phyloP scores from a whole-genome alignment of 495 filamentous ascomycete genomes.

The Neurospora discreta region DNA sequence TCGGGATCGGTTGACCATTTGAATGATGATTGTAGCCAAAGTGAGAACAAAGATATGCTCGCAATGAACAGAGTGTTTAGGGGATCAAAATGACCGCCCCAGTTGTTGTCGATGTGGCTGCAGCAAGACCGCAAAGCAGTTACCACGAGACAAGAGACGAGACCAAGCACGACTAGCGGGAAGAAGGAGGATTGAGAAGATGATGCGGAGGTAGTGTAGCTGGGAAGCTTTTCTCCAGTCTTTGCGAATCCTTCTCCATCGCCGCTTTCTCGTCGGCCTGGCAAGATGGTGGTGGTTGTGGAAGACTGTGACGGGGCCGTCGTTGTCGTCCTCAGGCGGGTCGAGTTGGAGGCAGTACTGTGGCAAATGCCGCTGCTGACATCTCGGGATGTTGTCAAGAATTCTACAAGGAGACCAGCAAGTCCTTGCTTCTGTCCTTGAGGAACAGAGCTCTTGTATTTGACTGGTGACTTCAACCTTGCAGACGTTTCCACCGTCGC shows the following conservation, averaged over 20 bases:
- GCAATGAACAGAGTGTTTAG: constrained; percentile 12
- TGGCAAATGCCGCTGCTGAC: not conserved
- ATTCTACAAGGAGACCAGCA: not conserved
- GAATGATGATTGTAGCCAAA: constrained; percentile 1
- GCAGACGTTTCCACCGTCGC: not conserved
- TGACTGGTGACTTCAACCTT: not conserved
- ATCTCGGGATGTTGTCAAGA: not conserved
- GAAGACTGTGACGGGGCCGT: not conserved
- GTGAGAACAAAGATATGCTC: constrained; percentile 9
- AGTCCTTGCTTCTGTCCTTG: not conserved
- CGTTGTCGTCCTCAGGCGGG: not conserved
- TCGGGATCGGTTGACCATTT: not conserved
- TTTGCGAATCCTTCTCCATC: not conserved
- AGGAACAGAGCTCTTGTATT: not conserved
- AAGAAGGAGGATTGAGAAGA: constrained; percentile 2
- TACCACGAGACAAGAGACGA: constrained; percentile 23
- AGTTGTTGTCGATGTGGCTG: not conserved
- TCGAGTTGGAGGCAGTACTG: not conserved
- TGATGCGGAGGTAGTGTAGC: not conserved
- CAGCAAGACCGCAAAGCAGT: constrained; percentile 4
- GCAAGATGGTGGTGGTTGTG: not conserved
- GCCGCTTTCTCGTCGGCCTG: not conserved
- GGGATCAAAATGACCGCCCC: constrained; percentile 5
- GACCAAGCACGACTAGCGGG: constrained; percentile 21
- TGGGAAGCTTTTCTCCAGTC: not conserved